Base-by-base conservation (phyloP, 768 basidiomycete species). In the Russula earlei region DNA sequence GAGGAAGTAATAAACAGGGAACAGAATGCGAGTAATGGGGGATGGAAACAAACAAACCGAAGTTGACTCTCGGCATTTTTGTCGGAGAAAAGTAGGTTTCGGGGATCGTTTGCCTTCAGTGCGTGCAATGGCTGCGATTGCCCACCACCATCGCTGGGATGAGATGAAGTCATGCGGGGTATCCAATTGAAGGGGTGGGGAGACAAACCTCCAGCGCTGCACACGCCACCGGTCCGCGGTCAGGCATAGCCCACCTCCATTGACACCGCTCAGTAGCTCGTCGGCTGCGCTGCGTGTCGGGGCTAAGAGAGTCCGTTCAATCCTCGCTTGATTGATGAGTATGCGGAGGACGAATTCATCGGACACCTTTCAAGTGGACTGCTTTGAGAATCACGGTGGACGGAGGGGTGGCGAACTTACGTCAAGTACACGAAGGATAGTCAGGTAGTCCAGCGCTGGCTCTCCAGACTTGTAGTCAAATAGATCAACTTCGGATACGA, bases 391-490 rank as follows among this genome's bases (percentile, higher is more conserved):
- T 41, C 20, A 17, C 34, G 15, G 8, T 7, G 19, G 10, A n/a
- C 6, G 11, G 42, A n/a, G 11, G 24, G n/a, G 22, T n/a, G n/a
- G n/a, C 7, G 5, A n/a, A 70, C 80, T 8, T 59, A 92, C 95
- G 25, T 87, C 82, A 8, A 97, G 77, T 17, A 85, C 85, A 24
- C 91, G 84, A 24, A 95, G 74, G 24, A 94, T 78, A 6, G 94
- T 97, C 3, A 81, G 72, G 49, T 84, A 76, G 20, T 77, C 56
- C 19, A 65, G 65, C 2, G 78, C 76, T 11, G 87, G 84, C 65
- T 95, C 91, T 25, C 92, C 92, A 1, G 62, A 56, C 36, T 75
- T 74, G 63, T 80, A 94, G 65, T 96, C 90, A 66, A 96, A 97
- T 38, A 88, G 61, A 64, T 94, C 91, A 37, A 76, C 82, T 55